phyloP scores from a whole-genome alignment of 768 basidiomycete genomes.

The Mycena epipterygia region DNA sequence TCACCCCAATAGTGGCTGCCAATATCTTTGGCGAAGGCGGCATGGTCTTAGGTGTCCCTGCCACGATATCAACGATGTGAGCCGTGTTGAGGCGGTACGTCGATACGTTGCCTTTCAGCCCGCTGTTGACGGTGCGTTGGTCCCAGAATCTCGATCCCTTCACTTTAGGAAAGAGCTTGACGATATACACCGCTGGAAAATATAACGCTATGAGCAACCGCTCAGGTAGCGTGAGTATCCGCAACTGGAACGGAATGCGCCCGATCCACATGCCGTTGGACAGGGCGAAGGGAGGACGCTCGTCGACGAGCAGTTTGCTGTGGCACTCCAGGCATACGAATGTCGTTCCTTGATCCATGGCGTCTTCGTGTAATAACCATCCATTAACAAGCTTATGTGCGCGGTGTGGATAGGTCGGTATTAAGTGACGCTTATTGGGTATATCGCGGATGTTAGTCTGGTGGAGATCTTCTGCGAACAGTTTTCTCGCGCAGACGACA shows the following conservation, averaged over 20 bases:
- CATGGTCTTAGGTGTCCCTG: slow-evolving; percentile 42
- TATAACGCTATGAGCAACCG: slow-evolving; percentile 47
- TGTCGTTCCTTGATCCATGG: not conserved
- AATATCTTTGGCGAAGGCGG: slow-evolving; percentile 42
- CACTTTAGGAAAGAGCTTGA: slow-evolving; percentile 54
- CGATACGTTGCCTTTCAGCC: slow-evolving; percentile 51
- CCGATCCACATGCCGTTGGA: slow-evolving; percentile 60
- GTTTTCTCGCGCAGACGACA: no score
- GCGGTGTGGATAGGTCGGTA: not conserved
- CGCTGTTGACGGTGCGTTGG: slow-evolving; percentile 30
- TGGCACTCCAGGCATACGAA: slow-evolving; percentile 30
- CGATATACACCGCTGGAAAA: slow-evolving; percentile 39
- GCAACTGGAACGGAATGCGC: slow-evolving; percentile 41
- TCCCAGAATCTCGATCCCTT: slow-evolving; percentile 30
- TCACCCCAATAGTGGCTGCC: slow-evolving; percentile 45
- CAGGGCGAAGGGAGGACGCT: slow-evolving; percentile 41
- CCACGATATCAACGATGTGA: slow-evolving; percentile 40
- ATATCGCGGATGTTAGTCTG: no score
- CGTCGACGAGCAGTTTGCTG: not conserved
- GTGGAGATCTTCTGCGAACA: no score
- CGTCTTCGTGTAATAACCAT: not conserved
- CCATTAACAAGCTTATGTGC: not conserved
- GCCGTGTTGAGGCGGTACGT: slow-evolving; percentile 42
- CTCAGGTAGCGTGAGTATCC: slow-evolving; percentile 49
- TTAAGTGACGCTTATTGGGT: not conserved